These are phyloP conservation scores for Alnus glutinosa DNA, from an alignment of 306 rosid genomes.

Conservation along the genomic window DNA sequence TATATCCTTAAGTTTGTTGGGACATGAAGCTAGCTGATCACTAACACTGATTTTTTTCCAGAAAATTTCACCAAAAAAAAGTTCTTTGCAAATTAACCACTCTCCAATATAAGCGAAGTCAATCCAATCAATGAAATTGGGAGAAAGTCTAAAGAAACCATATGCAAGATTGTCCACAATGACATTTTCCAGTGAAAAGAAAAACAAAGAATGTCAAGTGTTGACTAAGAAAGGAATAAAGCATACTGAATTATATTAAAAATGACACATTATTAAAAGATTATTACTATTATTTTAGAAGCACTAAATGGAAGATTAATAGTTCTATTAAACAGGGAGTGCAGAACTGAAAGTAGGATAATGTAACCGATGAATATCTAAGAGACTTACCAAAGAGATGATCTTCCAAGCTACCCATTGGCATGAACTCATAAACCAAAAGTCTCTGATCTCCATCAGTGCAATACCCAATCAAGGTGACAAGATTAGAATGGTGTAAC, in stretches of 20 bases:
- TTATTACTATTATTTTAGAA: background rate
- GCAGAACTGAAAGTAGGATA: background rate
- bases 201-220: background rate
- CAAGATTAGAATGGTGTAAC: constrained; percentile 85
- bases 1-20: background rate
- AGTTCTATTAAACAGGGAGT: background rate
- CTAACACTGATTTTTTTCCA: background rate
- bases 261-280: background rate
- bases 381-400: constrained; percentile 69
- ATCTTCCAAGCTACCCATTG: constrained; percentile 78
- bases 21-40: background rate
- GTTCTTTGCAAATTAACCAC: background rate
- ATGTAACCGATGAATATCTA: background rate
- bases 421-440: constrained; percentile 84
- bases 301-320: background rate
- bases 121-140: background rate
- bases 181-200: background rate
- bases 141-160: background rate
- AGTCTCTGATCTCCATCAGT: constrained; percentile 96
- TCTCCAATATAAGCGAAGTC: background rate
- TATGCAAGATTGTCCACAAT: background rate
- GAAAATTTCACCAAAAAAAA: no score
- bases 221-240: background rate
- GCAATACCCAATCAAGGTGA: constrained; percentile 89
- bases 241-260: background rate